phyloP scores from a whole-genome alignment of 2,329 filamentous ascomycete species.

The Hymenoscyphus repandus region DNA sequence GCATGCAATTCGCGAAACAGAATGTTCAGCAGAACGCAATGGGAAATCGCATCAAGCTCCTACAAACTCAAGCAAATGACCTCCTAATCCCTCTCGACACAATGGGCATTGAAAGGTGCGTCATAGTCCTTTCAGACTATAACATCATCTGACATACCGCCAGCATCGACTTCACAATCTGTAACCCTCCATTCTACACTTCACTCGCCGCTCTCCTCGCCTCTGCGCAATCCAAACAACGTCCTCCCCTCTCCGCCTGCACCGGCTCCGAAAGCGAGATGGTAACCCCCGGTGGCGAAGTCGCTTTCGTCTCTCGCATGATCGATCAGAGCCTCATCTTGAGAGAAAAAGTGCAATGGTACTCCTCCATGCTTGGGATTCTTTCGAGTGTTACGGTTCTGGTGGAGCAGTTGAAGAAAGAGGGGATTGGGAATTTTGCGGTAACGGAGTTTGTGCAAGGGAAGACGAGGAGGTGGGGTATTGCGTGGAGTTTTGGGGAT shows the following conservation, averaged over 20 bases:
- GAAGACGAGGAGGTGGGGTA: constrained; percentile 76
- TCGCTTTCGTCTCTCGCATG: constrained; percentile 67
- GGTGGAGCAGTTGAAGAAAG: constrained; percentile 53
- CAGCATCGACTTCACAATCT: constrained; percentile 78
- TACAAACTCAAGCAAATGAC: constrained; percentile 47
- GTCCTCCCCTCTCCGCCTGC: constrained; percentile 64
- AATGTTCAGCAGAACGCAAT: constrained; percentile 68
- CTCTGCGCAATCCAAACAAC: constrained; percentile 60
- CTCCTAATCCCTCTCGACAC: constrained; percentile 55
- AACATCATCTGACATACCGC: constrained; percentile 10
- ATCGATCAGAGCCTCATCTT: constrained; percentile 62
- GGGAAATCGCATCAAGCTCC: constrained; percentile 56
- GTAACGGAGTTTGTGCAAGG: constrained; percentile 76
- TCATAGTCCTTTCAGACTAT: not conserved
- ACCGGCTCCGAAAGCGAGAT: constrained; percentile 81
- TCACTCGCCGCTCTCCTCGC: constrained; percentile 62
- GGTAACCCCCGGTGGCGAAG: constrained; percentile 75
- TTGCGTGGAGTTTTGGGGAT: constrained; percentile 79
- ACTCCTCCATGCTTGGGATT: constrained; percentile 86
- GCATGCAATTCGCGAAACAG: constrained; percentile 55
- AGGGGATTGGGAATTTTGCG: constrained; percentile 69
- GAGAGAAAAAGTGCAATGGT: constrained; percentile 69
- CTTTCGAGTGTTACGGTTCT: constrained; percentile 60
- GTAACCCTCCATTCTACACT: constrained; percentile 92
- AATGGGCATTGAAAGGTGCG: constrained; percentile 38